Base-by-base conservation (phyloP, 2,329 filamentous ascomycete genomes). In the Hawksworthiomyces lignivorus region DNA sequence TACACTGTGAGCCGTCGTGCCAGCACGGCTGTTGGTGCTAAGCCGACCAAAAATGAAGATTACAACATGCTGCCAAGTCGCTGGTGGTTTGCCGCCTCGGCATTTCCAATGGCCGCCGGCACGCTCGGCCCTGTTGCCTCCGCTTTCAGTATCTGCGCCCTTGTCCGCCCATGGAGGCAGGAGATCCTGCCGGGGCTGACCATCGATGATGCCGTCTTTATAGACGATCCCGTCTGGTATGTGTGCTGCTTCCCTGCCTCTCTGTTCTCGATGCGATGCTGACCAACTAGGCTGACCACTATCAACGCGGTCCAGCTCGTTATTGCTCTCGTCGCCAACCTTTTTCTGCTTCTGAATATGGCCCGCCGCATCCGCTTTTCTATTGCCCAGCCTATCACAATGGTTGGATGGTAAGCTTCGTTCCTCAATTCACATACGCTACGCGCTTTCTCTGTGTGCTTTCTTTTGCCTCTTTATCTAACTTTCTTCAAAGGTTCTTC, bases 261-360 rank as follows among this genome's bases (percentile, higher is more conserved):
- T n/a, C 3, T 26, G 24, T 26, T 8, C 24, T 2, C 24, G 12
- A 26, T 4, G 24, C 8, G 2, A 8, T 12, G 12, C 24, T 26
- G 24, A 26, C 24, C 24, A 8, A 12, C 18, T 21, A 36, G 17
- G 84, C 73, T 84, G 36, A 78, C 82, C 32, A 75, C 69, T 39
- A 65, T 94, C 52, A 96, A 96, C 54, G 84, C 82, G 4, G 68
- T 82, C 3, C 89, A 90, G 47, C 71, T 96, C 5, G 76, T 66
- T 15, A 75, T 87, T 46, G 89, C 88, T 14, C 66, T 95, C 24
- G 59, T 82, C 2, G 85, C 88, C 7, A 96, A 96, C 53, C 49
- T 86, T 1, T 88, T 87, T 48, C 71, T 96, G 2, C 70, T 96
- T 1, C 75, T 92, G 51, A 95, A 95, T 62, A 95, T 96, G 72